These are phyloP conservation scores for Fusarium sulawesiense DNA, from an alignment of 2,329 filamentous ascomycete species.

Conservation along the genomic window DNA sequence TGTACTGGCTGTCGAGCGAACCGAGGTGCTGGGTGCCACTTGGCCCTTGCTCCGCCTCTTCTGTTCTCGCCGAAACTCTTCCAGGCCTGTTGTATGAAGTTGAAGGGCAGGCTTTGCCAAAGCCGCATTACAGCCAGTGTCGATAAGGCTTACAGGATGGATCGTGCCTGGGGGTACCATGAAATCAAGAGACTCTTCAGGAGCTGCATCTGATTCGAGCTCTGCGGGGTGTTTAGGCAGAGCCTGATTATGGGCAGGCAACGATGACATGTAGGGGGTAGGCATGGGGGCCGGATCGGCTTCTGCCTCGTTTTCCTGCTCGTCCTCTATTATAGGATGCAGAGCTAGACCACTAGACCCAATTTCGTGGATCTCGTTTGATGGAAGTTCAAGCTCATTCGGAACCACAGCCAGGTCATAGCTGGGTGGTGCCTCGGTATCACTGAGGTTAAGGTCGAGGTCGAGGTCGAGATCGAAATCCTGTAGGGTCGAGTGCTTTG, in stretches of 20 bases:
- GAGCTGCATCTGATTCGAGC: constrained; percentile 41
- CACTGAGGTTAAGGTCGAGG: constrained; percentile 47
- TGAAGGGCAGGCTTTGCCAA: constrained; percentile 54
- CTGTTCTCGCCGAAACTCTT: constrained; percentile 46
- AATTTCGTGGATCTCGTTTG: constrained; percentile 64
- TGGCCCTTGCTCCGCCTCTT: constrained; percentile 54
- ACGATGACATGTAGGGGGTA: constrained; percentile 30
- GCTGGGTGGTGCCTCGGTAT: constrained; percentile 57
- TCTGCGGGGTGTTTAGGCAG: constrained; percentile 42
- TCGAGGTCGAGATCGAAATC: constrained; percentile 30
- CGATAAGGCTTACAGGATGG: constrained; percentile 42
- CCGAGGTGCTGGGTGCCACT: constrained; percentile 61
- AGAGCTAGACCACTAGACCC: constrained; percentile 60
- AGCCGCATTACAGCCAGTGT: constrained; percentile 26
- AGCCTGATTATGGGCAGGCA: constrained; percentile 33
- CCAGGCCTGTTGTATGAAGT: constrained; percentile 53
- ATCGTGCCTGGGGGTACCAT: constrained; percentile 42
- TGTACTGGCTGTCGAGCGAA: constrained; percentile 58
- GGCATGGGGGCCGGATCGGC: constrained; percentile 24
- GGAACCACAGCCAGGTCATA: constrained; percentile 57
- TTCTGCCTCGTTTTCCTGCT: constrained; percentile 34
- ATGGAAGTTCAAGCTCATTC: constrained; percentile 57
- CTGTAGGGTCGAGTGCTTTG: constrained; percentile 50
- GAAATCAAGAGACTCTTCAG: constrained; percentile 45
- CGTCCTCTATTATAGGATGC: constrained; percentile 46